These are phyloP conservation scores for Glutinoglossum americanum DNA, from an alignment of 495 filamentous ascomycete genomes.

Conservation along the genomic window DNA sequence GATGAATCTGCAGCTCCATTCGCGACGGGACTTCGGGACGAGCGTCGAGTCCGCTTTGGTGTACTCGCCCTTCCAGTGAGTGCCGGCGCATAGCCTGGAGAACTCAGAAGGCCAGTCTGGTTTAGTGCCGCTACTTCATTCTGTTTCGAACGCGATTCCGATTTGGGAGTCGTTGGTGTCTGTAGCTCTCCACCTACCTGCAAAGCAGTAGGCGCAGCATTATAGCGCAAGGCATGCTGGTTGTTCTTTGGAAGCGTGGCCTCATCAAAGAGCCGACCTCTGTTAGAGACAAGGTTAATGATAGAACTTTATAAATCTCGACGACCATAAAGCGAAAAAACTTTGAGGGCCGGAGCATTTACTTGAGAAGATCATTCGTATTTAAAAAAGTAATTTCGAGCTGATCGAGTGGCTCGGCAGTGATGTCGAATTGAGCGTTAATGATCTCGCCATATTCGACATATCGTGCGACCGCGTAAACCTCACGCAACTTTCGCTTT, in stretches of 20 bases:
- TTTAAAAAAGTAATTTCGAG: slow-evolving; percentile 44
- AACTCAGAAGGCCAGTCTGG: background rate
- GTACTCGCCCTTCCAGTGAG: background rate
- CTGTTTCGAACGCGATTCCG: background rate
- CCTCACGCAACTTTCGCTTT: slow-evolving; percentile 65
- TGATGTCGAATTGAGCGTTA: slow-evolving; percentile 24
- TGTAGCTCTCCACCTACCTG: background rate
- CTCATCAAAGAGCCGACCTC: slow-evolving; percentile 51
- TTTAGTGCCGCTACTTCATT: background rate
- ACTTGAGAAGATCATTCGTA: slow-evolving; percentile 56
- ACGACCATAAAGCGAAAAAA: background rate
- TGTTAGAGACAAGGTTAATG: slow-evolving; percentile 18
- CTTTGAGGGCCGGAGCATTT: slow-evolving; percentile 19
- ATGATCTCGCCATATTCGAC: slow-evolving; percentile 13
- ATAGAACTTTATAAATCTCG: background rate
- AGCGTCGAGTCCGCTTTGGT: background rate
- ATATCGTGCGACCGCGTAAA: slow-evolving; percentile 40
- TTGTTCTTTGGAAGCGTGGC: slow-evolving; percentile 33
- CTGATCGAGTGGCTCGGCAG: slow-evolving; percentile 26
- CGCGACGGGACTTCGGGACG: background rate
- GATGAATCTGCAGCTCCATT: background rate
- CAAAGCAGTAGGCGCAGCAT: background rate
- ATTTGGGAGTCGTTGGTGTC: background rate
- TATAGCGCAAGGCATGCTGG: background rate
- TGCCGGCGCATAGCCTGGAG: background rate